These are phyloP conservation scores for Eucalyptus curtisii DNA, from an alignment of 345 rosid genomes.

Conservation along the genomic window DNA sequence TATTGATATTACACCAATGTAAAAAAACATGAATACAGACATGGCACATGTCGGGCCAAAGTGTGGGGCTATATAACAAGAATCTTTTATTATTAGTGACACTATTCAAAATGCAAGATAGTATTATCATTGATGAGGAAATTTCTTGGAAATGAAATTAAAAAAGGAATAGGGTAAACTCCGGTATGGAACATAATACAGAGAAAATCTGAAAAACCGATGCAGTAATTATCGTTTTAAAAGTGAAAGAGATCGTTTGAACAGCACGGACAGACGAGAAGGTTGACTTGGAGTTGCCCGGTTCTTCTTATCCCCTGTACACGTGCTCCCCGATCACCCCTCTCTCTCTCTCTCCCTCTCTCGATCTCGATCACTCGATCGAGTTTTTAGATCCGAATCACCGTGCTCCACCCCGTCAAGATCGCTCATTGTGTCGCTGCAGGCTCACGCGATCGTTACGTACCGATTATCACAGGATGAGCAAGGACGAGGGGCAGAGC, in stretches of 20 bases:
- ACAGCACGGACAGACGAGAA: neutral
- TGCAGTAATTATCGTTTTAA: neutral
- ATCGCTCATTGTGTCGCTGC: neutral
- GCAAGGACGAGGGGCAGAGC: neutral
- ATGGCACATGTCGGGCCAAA: fast-evolving
- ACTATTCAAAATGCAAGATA: neutral
- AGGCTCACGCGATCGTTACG: neutral
- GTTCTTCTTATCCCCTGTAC: neutral
- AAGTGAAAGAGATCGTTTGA: neutral
- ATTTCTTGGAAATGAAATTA: neutral
- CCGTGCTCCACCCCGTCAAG: neutral
- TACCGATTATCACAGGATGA: neutral
- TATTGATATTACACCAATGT: fast-evolving
- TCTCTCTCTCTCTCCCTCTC: neutral
- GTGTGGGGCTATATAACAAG: neutral
- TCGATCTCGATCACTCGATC: neutral
- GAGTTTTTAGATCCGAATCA: neutral
- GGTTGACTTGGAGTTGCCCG: neutral
- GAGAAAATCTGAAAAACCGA: neutral
- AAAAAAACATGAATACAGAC: too few relatives aligned
- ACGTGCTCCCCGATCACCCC: neutral
- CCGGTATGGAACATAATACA: neutral
- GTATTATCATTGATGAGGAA: neutral
- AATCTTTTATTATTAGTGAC: neutral
- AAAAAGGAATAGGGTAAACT: neutral